Conservation (phyloP, 345 rosid genomes). For the Populus alba region DNA sequence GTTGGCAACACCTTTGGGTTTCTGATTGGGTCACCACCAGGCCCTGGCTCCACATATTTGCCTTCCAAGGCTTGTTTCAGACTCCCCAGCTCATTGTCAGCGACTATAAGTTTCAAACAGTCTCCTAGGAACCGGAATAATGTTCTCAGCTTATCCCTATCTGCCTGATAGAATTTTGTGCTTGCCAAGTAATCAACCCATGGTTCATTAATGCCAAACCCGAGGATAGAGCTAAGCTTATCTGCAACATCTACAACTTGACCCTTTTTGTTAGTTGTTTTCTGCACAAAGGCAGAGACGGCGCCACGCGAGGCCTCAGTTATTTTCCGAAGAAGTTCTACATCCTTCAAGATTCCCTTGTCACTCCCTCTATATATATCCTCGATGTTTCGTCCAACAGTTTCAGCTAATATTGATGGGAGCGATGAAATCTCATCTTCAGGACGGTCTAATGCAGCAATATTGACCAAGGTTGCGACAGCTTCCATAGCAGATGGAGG, state of each 20-base stretch:
- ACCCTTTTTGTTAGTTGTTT: conserved; percentile 78
- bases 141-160: conserved; percentile 74
- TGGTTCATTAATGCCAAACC: conserved; percentile 94
- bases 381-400: conserved; percentile 79
- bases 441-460: conserved; percentile 88
- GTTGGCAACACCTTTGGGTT: conserved; percentile 98
- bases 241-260: conserved; percentile 81
- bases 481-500: conserved; percentile 99
- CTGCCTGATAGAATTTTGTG: conserved; percentile 88
- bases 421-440: conserved; percentile 74
- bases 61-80: conserved; percentile 94
- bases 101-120: conserved; percentile 83
- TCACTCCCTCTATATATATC: conserved; percentile 82
- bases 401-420: conserved; percentile 75
- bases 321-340: conserved; percentile 92
- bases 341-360: conserved; percentile 86
- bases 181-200: conserved; percentile 84
- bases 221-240: conserved; percentile 74
- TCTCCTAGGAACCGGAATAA: conserved; percentile 80
- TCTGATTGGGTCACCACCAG: conserved; percentile 97
- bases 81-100: conserved; percentile 91
- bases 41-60: conserved; percentile 92
- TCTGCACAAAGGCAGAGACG: conserved; percentile 68
- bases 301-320: conserved; percentile 96
- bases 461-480: conserved; percentile 89